Evolutionary conservation across 768 basidiomycete species (phyloP), one percentile per base, ranked within the genome.

Genomic region (Termitomyces sp.): DNA sequence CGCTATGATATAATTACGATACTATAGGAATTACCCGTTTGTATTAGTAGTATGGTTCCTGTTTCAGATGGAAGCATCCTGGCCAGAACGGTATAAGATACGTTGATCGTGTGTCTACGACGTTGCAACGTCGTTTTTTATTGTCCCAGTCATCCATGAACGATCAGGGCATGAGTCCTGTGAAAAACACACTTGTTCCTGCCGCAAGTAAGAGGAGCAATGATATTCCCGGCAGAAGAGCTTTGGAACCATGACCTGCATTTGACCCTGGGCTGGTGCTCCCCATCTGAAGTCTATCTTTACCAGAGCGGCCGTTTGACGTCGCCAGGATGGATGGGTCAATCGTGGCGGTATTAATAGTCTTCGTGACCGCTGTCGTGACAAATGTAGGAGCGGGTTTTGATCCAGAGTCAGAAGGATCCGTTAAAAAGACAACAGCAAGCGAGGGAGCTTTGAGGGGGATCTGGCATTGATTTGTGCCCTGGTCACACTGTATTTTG

Each of bases 371-470:
- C 16, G 77, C 81, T 0, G 84, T 84, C 7, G 82, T 87, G 5
- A 83, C 56, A 66, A 83, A 88, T 22, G 83, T 86, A 61, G 65
- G 65, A 9, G 71, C 68, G 9, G 68, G 68, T 5, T 70, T 16
- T 26, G 26, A 6, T 18, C 5, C 28, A 20, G 50, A 13, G 20
- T 16, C 61, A 37, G 71, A 76, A 26, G 71, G 61, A 42, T 75
- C 69, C 1, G 75, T 80, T 36, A 92, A 72, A 75, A 90, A 90
- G 60, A 93, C 86, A 47, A 93, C 75, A 1, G 88, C 90, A 58
- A 88, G 84, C 36, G 83, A 83, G 0, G 92, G 91, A 0, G 88
- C 87, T 44, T 81, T 79, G 36, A 93, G 84, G 15, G 76, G 76
- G 49, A 92, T 76, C 20, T 70, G 62, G 69, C 91, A 93, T 0